Evolutionary conservation across 164 flowering plant species (phyloP).

Genomic region (Nelumbo lutea): DNA sequence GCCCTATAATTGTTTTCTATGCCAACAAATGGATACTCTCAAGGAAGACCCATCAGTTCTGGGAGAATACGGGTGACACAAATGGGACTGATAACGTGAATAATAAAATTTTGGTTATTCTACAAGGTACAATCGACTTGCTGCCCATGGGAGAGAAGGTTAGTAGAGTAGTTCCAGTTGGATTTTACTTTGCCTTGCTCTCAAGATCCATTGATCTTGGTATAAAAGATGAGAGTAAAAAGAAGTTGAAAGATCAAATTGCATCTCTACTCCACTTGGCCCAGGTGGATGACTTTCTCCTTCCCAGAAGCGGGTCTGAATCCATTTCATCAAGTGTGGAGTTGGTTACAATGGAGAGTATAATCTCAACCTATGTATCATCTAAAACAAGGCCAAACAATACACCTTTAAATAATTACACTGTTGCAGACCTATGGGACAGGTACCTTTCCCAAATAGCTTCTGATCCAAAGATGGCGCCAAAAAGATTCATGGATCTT

Average conservation of each 20-base stretch:
- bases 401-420: constrained; percentile 28
- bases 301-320: constrained; percentile 38
- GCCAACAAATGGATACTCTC: constrained; percentile 76
- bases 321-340: constrained; percentile 45
- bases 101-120: constrained; percentile 20
- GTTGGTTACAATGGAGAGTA: constrained; percentile 55
- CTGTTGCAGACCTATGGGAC: constrained; percentile 82
- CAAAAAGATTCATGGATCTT: constrained; percentile 59
- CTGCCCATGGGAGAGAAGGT: constrained; percentile 50
- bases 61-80: constrained; percentile 38
- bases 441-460: constrained; percentile 51
- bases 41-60: constrained; percentile 45
- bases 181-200: constrained; percentile 76
- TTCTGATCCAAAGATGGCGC: constrained; percentile 43
- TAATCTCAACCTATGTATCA: constrained; percentile 45
- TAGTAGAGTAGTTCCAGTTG: constrained; percentile 61
- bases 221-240: constrained; percentile 27
- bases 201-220: constrained; percentile 49
- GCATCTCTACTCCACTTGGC: constrained; percentile 58
- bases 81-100: constrained; percentile 14
- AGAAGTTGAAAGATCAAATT: constrained; percentile 53
- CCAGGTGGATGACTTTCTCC: constrained; percentile 60
- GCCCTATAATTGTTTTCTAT: constrained; percentile 75
- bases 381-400: constrained; percentile 22
- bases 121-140: constrained; percentile 63